Evolutionary conservation across 805 yeast species (phyloP), one percentile per base, ranked within the genome.

Genomic region (Yarrowia keelungensis): DNA sequence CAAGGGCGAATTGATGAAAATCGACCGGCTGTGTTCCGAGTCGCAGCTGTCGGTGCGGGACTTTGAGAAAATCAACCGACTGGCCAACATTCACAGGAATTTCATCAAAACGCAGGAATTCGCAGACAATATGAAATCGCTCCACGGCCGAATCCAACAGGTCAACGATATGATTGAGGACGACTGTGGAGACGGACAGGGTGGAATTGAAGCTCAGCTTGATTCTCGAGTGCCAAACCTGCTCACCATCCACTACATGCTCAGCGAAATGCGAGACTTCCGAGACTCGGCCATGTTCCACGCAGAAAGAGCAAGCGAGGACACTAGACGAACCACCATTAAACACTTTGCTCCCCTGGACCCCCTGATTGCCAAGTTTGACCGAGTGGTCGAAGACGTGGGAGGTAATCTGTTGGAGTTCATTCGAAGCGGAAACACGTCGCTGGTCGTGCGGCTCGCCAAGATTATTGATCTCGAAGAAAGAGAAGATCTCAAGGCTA

Each of bases 391-490:
- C 15, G 83, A 81, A 59, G 88, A 88, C 64, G 82, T 91, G n/a
- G 86, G 90, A 14, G 86, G 85, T 58, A 87, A 86, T 65, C 74
- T 92, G 45, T 86, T 92, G 10, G 98, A 92, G 76, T 83, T 89
- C 19, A 82, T 90, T 5, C 87, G 90, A 68, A 87, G 85, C 19
- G 89, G 86, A 0, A 91, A 93, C 75, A 78, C 79, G 41, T 86
- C 89, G 41, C 80, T 92, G 71, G 87, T 91, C 0, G 87, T 88
- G 45, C 86, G 93, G 67, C 76, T 90, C 58, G 87, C 92, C 50
- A 90, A 91, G 72, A 85, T 95, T 16, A 82, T 95, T 51, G 96
- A 92, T 71, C 83, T 81, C 71, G 99, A 95, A 77, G 91, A 89
- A 72, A 81, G 84, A 38, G 92, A 91, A 74, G 99, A 95, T 74